Base-by-base conservation (phyloP, 306 rosid species). In the Geum urbanum region DNA sequence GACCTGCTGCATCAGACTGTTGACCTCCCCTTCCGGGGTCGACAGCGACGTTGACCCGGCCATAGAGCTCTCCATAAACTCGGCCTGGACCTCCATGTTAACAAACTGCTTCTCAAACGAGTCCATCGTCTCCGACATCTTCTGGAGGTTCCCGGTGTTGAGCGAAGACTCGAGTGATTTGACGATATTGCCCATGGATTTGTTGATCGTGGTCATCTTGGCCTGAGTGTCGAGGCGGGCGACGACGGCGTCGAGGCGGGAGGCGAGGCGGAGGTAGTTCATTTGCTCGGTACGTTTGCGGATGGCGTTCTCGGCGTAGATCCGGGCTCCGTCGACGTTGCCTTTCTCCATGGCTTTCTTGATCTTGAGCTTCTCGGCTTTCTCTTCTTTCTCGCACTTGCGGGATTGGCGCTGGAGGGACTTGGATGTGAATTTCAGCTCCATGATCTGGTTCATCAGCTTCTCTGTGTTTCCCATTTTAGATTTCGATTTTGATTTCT, bases 91-190 rank as follows among this genome's bases (percentile, higher is more conserved):
- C 87, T 92, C 98, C 98, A 92, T 92, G 64, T 92, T 90, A 16
- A 92, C 96, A 45, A 92, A 92, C 82, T 92, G 96, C 85, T 88
- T 92, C 92, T 92, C 98, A 55, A 92, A 92, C 50, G 75, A 81
- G 60, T 92, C 98, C 98, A 92, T 92, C 0, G 96, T 92, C 87
- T 92, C 96, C 9, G 96, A 90, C 96, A 90, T 92, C 92, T 90
- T 92, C 90, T 92, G 96, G 5, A 92, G 83, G 66, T 90, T 92
- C 0, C 96, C 98, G 0, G 96, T 90, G 4, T 86, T 80, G 13
- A 92, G 76, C 1, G 96, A 50, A 0, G 96, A 88, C 50, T 92
- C 98, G 8, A 92, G 83, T 5, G 98, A 90, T 67, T 92, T 92
- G n/a, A 92, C 98, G 66, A 92, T 92, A 72, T 82, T 83, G 0